These are phyloP conservation scores for Peronosclerospora sorghi DNA, from an alignment of 352 stramenopile species.

Conservation along the genomic window DNA sequence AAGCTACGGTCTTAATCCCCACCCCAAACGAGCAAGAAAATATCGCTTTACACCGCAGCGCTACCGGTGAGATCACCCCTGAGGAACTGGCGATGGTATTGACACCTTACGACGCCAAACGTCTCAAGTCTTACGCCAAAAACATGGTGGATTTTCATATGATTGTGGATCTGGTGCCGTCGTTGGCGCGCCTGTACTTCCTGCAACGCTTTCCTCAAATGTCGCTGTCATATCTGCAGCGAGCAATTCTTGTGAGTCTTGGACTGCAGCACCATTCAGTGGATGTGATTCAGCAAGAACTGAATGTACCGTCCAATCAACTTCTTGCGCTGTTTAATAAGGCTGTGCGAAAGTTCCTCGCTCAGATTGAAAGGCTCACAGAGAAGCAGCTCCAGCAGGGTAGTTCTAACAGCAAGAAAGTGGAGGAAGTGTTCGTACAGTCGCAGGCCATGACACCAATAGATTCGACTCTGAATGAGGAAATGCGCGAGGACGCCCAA, in stretches of 20 bases:
- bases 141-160: constrained; percentile 99
- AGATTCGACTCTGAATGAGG: constrained; percentile 68
- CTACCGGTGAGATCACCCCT: constrained; percentile 65
- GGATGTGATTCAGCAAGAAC: constrained; percentile 88
- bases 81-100: constrained; percentile 88
- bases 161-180: constrained; percentile 95
- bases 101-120: constrained; percentile 96
- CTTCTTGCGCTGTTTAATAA: constrained; percentile 99
- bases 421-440: constrained; percentile 33
- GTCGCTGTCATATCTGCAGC: constrained; percentile 92
- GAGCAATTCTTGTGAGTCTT: constrained; percentile 92
- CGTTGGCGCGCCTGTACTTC: constrained; percentile 94
- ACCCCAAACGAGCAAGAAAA: constrained; percentile 8
- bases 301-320: constrained; percentile 92
- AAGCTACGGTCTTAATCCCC: constrained; percentile 15
- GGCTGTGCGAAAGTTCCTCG: constrained; percentile 83
- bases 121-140: constrained; percentile 95
- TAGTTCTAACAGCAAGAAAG: constrained; percentile 42
- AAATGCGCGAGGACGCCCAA: constrained; percentile 59
- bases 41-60: constrained; percentile 42
- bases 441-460: constrained; percentile 76
- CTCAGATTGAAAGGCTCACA: constrained; percentile 65
- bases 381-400: constrained; percentile 82
- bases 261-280: constrained; percentile 90
- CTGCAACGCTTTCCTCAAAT: constrained; percentile 87